These are phyloP conservation scores for Fusarium floridanum DNA, from an alignment of 2,329 filamentous ascomycete species.

Conservation along the genomic window DNA sequence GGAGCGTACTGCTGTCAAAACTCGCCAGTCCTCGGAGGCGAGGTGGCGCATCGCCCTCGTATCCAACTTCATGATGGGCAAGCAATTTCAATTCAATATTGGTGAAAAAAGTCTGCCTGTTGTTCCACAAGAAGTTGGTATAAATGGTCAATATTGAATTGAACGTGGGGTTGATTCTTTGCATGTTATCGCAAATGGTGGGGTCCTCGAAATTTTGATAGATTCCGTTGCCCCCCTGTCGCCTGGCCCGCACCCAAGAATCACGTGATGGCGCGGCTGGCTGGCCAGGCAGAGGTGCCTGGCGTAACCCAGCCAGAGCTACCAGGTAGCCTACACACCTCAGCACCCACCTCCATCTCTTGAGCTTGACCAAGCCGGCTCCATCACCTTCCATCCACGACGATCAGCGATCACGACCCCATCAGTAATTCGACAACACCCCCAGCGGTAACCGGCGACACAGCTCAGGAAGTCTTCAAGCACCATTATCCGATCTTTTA, in stretches of 20 bases:
- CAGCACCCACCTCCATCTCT: conserved; percentile 28
- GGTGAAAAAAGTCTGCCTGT: not conserved
- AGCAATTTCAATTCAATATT: not conserved
- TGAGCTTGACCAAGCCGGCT: conserved; percentile 55
- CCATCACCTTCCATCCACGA: conserved; percentile 55
- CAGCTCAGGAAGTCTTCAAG: conserved; percentile 16
- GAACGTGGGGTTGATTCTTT: conserved; percentile 41
- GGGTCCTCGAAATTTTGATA: conserved; percentile 48
- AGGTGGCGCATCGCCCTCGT: conserved; percentile 94
- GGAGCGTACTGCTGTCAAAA: conserved; percentile 84
- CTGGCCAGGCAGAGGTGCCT: conserved; percentile 59
- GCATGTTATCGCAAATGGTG: conserved; percentile 40
- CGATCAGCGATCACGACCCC: conserved; percentile 42
- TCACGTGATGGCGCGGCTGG: conserved; percentile 52
- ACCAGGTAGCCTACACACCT: conserved; percentile 28
- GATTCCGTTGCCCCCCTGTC: conserved; percentile 47
- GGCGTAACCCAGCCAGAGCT: conserved; percentile 60
- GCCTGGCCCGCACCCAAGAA: not conserved
- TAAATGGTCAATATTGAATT: conserved; percentile 13
- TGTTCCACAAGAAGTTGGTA: not conserved
- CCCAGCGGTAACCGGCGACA: conserved; percentile 20
- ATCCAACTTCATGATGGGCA: conserved; percentile 86
- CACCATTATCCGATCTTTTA: conserved; percentile 16
- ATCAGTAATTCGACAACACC: conserved; percentile 34
- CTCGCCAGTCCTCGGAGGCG: conserved; percentile 92